Percentiles rank a stretch among this genome's conserved stretches.
Conservation (phyloP, 2,329 filamentous ascomycete genomes). For the Fusarium veterinarium region DNA sequence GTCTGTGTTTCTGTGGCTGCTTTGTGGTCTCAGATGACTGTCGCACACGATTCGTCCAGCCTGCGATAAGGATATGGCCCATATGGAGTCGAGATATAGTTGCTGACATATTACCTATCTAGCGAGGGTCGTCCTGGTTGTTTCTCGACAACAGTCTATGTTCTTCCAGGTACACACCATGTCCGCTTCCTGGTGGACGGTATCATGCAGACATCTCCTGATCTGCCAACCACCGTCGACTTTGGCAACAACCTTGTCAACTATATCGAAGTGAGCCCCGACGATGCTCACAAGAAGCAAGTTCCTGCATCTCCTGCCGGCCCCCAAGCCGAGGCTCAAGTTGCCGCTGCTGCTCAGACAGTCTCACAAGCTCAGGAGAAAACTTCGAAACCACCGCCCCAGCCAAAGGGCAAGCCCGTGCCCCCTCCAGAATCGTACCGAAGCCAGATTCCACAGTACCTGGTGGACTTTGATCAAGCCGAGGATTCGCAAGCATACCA, state of each 20-base stretch:
- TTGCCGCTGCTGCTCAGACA: slow-evolving; percentile 16
- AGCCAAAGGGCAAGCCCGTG: slow-evolving; percentile 65
- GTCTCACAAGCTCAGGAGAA: slow-evolving; percentile 21
- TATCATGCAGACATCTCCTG: slow-evolving; percentile 88
- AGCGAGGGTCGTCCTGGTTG: slow-evolving; percentile 69
- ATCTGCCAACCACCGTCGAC: slow-evolving; percentile 93
- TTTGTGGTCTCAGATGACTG: slow-evolving; percentile 35
- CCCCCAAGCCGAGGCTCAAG: slow-evolving; percentile 42
- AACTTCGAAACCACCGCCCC: slow-evolving; percentile 36
- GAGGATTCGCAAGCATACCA: slow-evolving; percentile 82
- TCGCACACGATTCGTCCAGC: slow-evolving; percentile 27
- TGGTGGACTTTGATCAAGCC: slow-evolving; percentile 86
- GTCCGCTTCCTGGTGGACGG: slow-evolving; percentile 96
- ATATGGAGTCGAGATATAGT: slow-evolving; percentile 2
- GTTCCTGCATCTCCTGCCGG: slow-evolving; percentile 48
- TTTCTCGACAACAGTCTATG: slow-evolving; percentile 81
- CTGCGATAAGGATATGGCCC: background rate
- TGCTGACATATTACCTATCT: slow-evolving; percentile 37
- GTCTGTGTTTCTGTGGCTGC: slow-evolving; percentile 44
- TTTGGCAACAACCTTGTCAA: slow-evolving; percentile 98
- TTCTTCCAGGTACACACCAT: slow-evolving; percentile 95
- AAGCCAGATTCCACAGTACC: slow-evolving; percentile 81
- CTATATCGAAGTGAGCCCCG: slow-evolving; percentile 91
- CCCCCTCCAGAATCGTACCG: slow-evolving; percentile 72
- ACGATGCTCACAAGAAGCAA: slow-evolving; percentile 64